These are phyloP conservation scores for Singerocomus inundabilis DNA, from an alignment of 1,284 basidiomycete species.

Conservation along the genomic window DNA sequence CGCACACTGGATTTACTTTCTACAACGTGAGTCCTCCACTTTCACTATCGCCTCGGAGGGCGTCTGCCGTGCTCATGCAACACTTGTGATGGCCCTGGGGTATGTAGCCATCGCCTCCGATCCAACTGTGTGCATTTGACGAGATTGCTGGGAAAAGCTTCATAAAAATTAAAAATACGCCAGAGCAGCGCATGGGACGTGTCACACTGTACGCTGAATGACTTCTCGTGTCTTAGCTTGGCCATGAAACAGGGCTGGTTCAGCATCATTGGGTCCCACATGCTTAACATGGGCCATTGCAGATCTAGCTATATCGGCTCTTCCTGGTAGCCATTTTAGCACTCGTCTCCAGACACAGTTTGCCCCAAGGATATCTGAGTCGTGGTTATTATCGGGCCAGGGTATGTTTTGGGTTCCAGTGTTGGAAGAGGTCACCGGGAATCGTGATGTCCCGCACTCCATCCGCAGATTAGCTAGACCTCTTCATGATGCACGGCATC, in stretches of 20 bases:
- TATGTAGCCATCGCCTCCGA: constrained; percentile 31
- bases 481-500: neutral
- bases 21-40: constrained; percentile 34
- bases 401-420: neutral
- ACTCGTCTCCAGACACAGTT: neutral
- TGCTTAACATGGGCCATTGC: neutral
- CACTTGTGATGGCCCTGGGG: constrained; percentile 7
- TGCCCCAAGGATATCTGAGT: neutral
- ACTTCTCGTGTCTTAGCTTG: neutral
- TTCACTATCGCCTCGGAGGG: neutral
- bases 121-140: constrained; percentile 32
- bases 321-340: neutral
- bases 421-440: neutral
- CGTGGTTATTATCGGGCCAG: neutral
- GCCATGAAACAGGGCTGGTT: neutral
- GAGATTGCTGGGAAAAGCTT: constrained; percentile 2
- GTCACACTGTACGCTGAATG: neutral
- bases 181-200: neutral
- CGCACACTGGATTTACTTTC: constrained; percentile 43
- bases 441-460: neutral
- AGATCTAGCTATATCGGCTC: constrained; percentile 5
- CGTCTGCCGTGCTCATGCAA: neutral
- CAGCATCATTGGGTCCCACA: neutral
- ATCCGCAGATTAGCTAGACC: neutral
- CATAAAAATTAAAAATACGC: constrained; percentile 3